Base-by-base conservation (phyloP, 1,139 yeast genomes). In the Sugiyamaella grinbergsii region DNA sequence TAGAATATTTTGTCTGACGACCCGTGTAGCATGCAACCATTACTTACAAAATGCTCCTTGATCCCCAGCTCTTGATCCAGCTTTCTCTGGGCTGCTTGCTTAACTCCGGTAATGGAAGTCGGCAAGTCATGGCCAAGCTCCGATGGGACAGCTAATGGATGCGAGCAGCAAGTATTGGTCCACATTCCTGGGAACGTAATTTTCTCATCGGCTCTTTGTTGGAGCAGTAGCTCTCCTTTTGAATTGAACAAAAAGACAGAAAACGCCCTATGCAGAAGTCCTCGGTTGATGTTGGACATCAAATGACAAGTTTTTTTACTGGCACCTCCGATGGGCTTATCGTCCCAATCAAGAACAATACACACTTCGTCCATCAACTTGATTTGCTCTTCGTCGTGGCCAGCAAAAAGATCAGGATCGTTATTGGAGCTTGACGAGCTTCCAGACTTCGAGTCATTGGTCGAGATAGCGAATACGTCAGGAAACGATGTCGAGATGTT, bases 121-220 rank as follows among this genome's bases (percentile, higher is more conserved):
- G 75, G 73, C 50, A 85, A 71, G 57, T 77, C 75, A 41, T 70
- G 67, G 7, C 96, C 97, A 64, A 90, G 73, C 70, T 93, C 99
- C 36, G 81, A 74, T 33, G 84, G 79, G 23, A 89, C 81, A 54
- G 96, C 89, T 53, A 93, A 75, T 4, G 99, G 99, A 69, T 93
- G 99, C 0, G 98, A 91, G 69, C 99, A 93, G 71, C 98, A 94
- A 2, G 99, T 94, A 69, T 93, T 93, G 38, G 99, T 93, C 99
- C 99, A 93, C 85, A 89, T 82, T 53, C 81, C 81, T 1, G 98
- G 95, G 70, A 93, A 93, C 1, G 99, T 93, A 72, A 93, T 93
- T 71, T 93, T 93, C 68, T 93, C 98, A 53, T 83, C 83, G 0
- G 99, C 98, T 62, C 99, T 82, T 71, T 89, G 95, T 71, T 93